These are phyloP conservation scores for Scalesia atractyloides DNA, from an alignment of 129 eudicot genomes.

Conservation along the genomic window DNA sequence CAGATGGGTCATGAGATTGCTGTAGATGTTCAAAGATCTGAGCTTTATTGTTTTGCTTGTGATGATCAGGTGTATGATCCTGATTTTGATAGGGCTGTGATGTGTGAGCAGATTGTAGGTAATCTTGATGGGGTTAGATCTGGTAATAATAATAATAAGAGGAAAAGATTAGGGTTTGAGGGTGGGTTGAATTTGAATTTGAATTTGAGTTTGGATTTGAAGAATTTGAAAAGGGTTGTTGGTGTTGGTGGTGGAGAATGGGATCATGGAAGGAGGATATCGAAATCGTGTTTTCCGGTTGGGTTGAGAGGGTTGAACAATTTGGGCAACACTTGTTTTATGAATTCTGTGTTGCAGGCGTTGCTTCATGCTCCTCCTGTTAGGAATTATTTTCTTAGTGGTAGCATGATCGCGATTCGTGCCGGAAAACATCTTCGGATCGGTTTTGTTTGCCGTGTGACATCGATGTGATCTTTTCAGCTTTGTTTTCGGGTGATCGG, in stretches of 20 bases:
- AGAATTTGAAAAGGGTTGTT: constrained; percentile 47
- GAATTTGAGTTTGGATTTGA: constrained; percentile 50
- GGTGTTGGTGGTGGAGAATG: constrained; percentile 36
- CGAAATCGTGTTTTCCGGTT: constrained; percentile 65
- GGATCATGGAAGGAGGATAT: constrained; percentile 52
- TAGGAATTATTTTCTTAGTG: constrained; percentile 69
- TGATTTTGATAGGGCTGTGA: constrained; percentile 67
- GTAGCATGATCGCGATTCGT: constrained; percentile 51
- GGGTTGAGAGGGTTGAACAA: constrained; percentile 80
- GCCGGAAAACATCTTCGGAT: constrained; percentile 49
- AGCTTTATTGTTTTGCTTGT: constrained; percentile 68
- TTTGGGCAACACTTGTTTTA: constrained; percentile 74
- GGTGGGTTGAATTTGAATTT: constrained; percentile 44
- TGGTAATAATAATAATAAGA: constrained; percentile 35
- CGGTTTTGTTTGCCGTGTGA: constrained; percentile 74
- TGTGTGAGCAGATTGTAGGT: constrained; percentile 43
- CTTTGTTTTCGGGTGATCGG: constrained; percentile 78
- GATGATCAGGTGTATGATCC: constrained; percentile 91
- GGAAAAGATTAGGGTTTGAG: constrained; percentile 58
- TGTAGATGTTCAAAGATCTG: constrained; percentile 68
- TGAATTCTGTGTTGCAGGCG: constrained; percentile 85
- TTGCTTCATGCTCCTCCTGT: constrained; percentile 82
- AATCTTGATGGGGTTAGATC: constrained; percentile 33
- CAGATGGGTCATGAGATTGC: constrained; percentile 61
- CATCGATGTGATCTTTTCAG: constrained; percentile 61